Evolutionary conservation across 176 grass and related monocot genomes (phyloP).

Genomic region (Musa troglodytarum): DNA sequence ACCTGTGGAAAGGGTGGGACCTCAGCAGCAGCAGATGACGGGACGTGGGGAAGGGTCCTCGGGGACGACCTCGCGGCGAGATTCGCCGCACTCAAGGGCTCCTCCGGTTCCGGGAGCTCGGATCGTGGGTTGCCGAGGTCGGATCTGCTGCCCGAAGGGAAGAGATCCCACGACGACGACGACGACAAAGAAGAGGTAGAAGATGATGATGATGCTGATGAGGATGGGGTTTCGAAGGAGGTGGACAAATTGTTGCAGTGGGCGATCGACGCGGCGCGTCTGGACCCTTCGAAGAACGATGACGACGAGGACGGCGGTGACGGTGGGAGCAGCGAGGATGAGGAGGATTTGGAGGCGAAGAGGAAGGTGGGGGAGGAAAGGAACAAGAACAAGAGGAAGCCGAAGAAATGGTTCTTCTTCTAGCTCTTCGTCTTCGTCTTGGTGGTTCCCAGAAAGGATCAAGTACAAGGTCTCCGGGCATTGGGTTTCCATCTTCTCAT

Average conservation of each 20-base stretch:
- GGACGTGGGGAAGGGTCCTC: constrained; percentile 10
- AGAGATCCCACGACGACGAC: not conserved
- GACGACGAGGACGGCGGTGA: not conserved
- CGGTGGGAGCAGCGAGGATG: constrained; percentile 1
- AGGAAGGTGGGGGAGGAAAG: constrained; percentile 22
- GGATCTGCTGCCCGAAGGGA: constrained; percentile 8
- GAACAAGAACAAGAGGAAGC: constrained; percentile 37
- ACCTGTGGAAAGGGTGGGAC: not conserved
- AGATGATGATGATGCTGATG: constrained; percentile 1
- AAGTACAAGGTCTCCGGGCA: not conserved
- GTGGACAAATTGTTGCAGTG: constrained; percentile 80
- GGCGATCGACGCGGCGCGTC: constrained; percentile 58
- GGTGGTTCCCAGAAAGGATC: not conserved
- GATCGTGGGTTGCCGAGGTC: not conserved
- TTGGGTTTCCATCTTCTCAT: not conserved
- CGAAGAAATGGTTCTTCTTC: constrained; percentile 51
- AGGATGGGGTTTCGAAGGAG: constrained; percentile 27
- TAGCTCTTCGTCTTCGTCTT: not conserved
- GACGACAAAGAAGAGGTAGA: constrained; percentile 27
- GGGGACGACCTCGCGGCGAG: constrained; percentile 44
- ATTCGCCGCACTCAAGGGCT: constrained; percentile 48
- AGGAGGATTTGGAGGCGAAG: constrained; percentile 33
- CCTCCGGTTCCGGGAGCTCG: constrained; percentile 2
- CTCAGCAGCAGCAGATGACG: not conserved
- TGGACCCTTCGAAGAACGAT: constrained; percentile 27